Evolutionary conservation across 2,329 filamentous ascomycete species (phyloP).

Genomic region (Sclerotinia spermophila): DNA sequence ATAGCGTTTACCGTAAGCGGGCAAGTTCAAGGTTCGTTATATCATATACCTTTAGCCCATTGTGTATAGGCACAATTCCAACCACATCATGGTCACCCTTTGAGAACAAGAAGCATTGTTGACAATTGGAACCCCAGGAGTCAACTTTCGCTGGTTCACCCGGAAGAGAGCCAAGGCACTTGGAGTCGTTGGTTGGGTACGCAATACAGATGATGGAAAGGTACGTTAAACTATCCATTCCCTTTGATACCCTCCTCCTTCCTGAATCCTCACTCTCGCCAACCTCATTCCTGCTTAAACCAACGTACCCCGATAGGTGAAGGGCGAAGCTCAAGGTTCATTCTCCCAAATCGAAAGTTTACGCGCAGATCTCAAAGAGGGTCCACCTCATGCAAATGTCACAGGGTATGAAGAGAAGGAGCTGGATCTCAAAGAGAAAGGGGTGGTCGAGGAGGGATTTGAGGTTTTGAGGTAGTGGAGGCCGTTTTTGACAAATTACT

Average conservation of each 20-base stretch:
- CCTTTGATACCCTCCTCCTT: background rate
- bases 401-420: slow-evolving; percentile 68
- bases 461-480: background rate
- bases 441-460: slow-evolving; percentile 40
- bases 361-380: slow-evolving; percentile 69
- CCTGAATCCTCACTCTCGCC: too few relatives aligned
- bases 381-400: slow-evolving; percentile 70
- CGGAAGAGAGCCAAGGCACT: slow-evolving; percentile 49
- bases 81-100: background rate
- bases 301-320: slow-evolving; percentile 55
- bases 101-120: background rate
- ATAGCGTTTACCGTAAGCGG: slow-evolving; percentile 12
- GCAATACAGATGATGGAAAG: slow-evolving; percentile 55
- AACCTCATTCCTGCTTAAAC: background rate
- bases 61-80: too few relatives aligned
- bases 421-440: slow-evolving; percentile 61
- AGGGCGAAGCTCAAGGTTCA: slow-evolving; percentile 82
- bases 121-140: background rate
- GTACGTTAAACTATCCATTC: slow-evolving; percentile 34
- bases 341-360: slow-evolving; percentile 63
- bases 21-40: background rate
- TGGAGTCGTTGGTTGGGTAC: slow-evolving; percentile 58
- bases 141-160: slow-evolving; percentile 45
- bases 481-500: background rate
- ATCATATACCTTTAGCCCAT: background rate